A percentile compares a stretch with the other conserved stretches of the same genome.
phyloP scores from a whole-genome alignment of 2,329 filamentous ascomycete genomes.

The Apiospora hydei region DNA sequence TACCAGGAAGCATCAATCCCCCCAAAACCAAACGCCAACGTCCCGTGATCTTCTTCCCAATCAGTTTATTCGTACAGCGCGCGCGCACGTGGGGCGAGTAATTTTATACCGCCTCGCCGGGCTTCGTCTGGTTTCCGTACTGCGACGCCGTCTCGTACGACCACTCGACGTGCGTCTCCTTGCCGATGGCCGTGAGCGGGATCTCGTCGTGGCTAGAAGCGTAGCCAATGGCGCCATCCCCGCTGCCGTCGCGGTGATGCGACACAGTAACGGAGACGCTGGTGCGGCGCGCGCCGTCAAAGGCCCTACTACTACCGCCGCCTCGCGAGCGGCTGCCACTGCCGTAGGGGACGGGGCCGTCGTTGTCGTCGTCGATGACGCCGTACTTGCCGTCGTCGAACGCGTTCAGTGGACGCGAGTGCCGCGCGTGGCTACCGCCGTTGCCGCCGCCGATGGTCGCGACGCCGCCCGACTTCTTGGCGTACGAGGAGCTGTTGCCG shows the following conservation, averaged over 20 bases:
- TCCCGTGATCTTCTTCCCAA: background rate
- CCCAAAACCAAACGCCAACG: background rate
- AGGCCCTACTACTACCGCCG: background rate
- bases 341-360: background rate
- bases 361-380: conserved; percentile 23
- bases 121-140: background rate
- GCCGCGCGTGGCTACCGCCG: background rate
- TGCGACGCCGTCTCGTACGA: conserved; percentile 9
- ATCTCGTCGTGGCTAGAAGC: conserved; percentile 14
- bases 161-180: conserved; percentile 13
- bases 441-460: conserved; percentile 24
- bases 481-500: conserved; percentile 10
- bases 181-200: conserved; percentile 8
- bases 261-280: conserved; percentile 4
- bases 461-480: conserved; percentile 21
- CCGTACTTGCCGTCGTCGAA: conserved; percentile 24
- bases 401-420: background rate
- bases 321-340: background rate
- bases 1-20: background rate
- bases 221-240: background rate
- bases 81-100: no score
- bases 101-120: background rate
- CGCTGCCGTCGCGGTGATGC: conserved; percentile 5
- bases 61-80: background rate
- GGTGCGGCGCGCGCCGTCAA: background rate